Base-by-base conservation (phyloP, 495 filamentous ascomycete species). In the Penicillium canescens region DNA sequence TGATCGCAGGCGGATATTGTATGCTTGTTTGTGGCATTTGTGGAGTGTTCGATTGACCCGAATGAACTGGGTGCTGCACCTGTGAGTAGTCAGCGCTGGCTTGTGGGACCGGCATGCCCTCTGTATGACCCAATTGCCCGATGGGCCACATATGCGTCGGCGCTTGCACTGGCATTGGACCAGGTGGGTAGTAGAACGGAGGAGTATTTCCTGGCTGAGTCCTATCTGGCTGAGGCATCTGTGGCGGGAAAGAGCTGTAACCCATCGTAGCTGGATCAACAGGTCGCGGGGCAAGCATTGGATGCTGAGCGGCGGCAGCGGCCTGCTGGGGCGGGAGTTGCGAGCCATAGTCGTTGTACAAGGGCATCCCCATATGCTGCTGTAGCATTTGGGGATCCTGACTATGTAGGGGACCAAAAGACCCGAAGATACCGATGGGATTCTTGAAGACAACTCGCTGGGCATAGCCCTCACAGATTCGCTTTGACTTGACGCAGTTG, bases 401-500 rank as follows among this genome's bases (percentile, higher is more conserved):
- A 5, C 16, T 7, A 2, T 57, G 53, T 9, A 68, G 55, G 18
- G 69, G 62, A 39, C 66, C 63, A 59, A 72, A 71, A 28, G 69
- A 62, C 23, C 74, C 70, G 33, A 77, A 78, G n/a, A 83, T 73
- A 3, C 86, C 85, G 47, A 92, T 74, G 8, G 92, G 91, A 52
- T 93, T 85, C 69, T 96, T 97, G 80, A 98, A 97, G 37, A 96
- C 78, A 33, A 98, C 86, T 41, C 90, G 83, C 65, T 91, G 92
- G 57, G 87, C 95, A 75, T 98, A 98, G 35, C 94, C 94, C 71
- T 98, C 92, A 67, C 94, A 98, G 37, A 86, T 78, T 10, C 94
- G 85, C 68, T 94, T 96, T 10, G 93, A 96, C 65, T 96, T 97
- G 69, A 92, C 84, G 73, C 94, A 98, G 67, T 98, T 91, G 55